Conservation (phyloP, 805 yeast species). For the Blastobotrys mokoenaii region DNA sequence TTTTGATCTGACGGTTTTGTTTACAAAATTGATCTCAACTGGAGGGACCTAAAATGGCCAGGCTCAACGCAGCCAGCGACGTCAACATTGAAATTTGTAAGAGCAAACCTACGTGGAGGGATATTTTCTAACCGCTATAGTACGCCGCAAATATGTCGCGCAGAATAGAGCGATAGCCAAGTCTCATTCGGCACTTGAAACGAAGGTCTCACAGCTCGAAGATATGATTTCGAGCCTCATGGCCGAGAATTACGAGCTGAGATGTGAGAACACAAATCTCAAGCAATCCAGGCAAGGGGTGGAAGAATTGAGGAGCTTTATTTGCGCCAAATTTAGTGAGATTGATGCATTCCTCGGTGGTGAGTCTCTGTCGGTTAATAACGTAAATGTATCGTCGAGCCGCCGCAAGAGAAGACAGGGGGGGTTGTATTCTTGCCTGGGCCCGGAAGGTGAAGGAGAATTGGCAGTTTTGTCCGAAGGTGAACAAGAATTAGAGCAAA, state of each 20-base stretch:
- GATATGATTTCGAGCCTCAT: constrained; percentile 30
- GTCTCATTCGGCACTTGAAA: constrained; percentile 36
- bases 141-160: constrained; percentile 14
- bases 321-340: neutral
- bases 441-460: neutral
- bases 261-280: constrained; percentile 18
- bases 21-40: too few species aligned
- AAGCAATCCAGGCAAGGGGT: neutral
- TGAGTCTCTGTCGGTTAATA: too few species aligned
- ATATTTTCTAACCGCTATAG: constrained; percentile 1
- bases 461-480: neutral
- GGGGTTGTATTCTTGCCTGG: neutral
- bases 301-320: neutral
- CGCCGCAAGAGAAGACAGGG: neutral
- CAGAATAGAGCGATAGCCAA: constrained; percentile 45
- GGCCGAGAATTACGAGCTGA: constrained; percentile 31
- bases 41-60: constrained; percentile 7
- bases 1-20: too few species aligned
- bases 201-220: constrained; percentile 38
- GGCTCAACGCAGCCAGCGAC: constrained; percentile 7
- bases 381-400: neutral
- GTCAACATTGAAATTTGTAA: too few species aligned
- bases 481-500: too few species aligned
- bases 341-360: neutral
- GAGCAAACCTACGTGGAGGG: neutral